Percentiles rank a stretch among this genome's conserved stretches.
Evolutionary conservation across 2,329 filamentous ascomycete genomes (phyloP).

Genomic region (Endoconidiophora laricicola): DNA sequence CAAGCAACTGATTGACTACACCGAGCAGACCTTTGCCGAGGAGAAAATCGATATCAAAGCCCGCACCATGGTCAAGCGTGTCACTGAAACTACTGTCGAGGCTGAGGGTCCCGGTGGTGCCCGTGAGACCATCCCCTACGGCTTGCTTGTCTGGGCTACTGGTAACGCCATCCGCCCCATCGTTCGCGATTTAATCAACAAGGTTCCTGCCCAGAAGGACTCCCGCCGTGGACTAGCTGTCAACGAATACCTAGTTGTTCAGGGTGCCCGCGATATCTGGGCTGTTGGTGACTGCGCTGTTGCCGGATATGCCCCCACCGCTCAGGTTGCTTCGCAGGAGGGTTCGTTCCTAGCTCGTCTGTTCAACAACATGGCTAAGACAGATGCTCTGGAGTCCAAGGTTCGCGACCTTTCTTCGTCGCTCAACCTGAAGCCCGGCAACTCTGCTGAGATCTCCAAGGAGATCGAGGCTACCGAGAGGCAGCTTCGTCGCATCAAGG

Average conservation of each 20-base stretch:
- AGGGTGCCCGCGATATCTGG: constrained; percentile 94
- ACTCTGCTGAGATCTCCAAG: constrained; percentile 48
- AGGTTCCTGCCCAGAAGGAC: constrained; percentile 88
- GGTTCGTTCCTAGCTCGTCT: constrained; percentile 85
- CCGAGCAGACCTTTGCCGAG: constrained; percentile 96
- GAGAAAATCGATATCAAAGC: constrained; percentile 95
- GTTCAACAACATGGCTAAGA: constrained; percentile 99
- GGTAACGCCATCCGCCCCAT: constrained; percentile 86
- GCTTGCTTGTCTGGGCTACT: constrained; percentile 93
- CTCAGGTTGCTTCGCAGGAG: constrained; percentile 91
- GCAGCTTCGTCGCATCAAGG: constrained; percentile 74
- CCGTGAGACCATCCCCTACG: constrained; percentile 71
- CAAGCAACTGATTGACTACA: constrained; percentile 98
- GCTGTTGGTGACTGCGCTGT: constrained; percentile 94
- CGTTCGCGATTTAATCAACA: constrained; percentile 77
- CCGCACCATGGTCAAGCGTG: constrained; percentile 98
- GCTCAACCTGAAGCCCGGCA: constrained; percentile 43
- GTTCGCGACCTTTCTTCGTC: constrained; percentile 50
- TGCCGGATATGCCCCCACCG: constrained; percentile 92
- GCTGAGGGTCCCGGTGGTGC: constrained; percentile 69
- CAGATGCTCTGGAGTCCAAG: constrained; percentile 61
- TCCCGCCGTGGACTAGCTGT: constrained; percentile 88
- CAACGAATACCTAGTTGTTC: constrained; percentile 97
- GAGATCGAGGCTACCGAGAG: constrained; percentile 80
- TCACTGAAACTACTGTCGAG: constrained; percentile 84